Evolutionary conservation across 768 basidiomycete species (phyloP).

Genomic region (Mycena kentingensis): DNA sequence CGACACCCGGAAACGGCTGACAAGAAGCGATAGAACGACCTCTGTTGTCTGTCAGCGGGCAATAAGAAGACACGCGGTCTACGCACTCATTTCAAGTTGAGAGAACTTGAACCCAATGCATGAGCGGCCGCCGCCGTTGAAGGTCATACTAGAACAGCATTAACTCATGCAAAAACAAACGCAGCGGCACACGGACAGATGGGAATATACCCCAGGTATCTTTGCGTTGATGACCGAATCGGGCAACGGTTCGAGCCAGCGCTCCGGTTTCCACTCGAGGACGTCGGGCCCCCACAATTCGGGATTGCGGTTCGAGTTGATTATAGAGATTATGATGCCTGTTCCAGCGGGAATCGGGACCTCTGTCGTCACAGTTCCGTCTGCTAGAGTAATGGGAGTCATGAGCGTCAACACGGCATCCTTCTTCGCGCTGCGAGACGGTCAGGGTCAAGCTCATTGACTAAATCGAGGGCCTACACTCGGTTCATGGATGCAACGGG

Average conservation of each 20-base stretch:
- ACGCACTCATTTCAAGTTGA: slow-evolving; percentile 23
- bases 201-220: slow-evolving; percentile 29
- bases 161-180: not conserved
- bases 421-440: slow-evolving; percentile 21
- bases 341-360: slow-evolving; percentile 36
- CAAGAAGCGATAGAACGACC: slow-evolving; percentile 31
- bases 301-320: slow-evolving; percentile 37
- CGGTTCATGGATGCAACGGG: slow-evolving; percentile 20
- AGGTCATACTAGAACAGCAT: slow-evolving; percentile 34
- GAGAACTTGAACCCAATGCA: slow-evolving; percentile 46
- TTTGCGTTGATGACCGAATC: slow-evolving; percentile 26
- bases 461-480: no score
- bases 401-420: slow-evolving; percentile 38
- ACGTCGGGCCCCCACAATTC: slow-evolving; percentile 45
- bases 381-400: slow-evolving; percentile 26
- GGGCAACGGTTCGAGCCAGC: slow-evolving; percentile 39
- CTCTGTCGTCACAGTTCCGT: slow-evolving; percentile 29
- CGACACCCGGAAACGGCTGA: slow-evolving; percentile 32
- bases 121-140: slow-evolving; percentile 34
- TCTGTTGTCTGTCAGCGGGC: slow-evolving; percentile 27
- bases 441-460: not conserved
- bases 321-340: slow-evolving; percentile 35
- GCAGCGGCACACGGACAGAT: slow-evolving; percentile 19
- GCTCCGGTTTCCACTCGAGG: slow-evolving; percentile 42
- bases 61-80: not conserved